These are phyloP conservation scores for Fusarium falciforme DNA, from an alignment of 2,329 filamentous ascomycete genomes.

Conservation along the genomic window DNA sequence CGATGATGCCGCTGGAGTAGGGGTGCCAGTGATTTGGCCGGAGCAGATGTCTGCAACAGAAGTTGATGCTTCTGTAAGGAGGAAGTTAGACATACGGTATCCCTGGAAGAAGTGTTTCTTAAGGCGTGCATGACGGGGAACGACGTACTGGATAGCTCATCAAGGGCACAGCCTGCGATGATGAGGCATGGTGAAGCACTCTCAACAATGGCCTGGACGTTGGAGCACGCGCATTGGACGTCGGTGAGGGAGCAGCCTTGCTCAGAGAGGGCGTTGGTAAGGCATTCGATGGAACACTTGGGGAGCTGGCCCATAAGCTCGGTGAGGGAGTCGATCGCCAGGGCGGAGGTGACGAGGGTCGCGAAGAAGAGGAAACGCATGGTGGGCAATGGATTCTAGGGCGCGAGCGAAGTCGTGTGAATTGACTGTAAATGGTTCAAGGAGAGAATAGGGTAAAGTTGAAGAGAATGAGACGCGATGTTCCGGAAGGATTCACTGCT, in stretches of 20 bases:
- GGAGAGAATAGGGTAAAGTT: neutral
- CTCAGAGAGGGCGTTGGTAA: slow-evolving; percentile 45
- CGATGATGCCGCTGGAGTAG: neutral
- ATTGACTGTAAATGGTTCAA: neutral
- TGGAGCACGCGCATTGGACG: slow-evolving; percentile 53
- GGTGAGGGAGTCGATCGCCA: slow-evolving; percentile 16
- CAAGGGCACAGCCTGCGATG: slow-evolving; percentile 47
- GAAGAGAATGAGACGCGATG: neutral
- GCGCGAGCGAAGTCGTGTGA: neutral
- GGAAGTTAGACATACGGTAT: neutral
- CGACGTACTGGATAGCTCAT: slow-evolving; percentile 51
- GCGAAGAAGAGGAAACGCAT: slow-evolving; percentile 16
- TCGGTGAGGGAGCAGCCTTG: slow-evolving; percentile 51
- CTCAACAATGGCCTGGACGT: slow-evolving; percentile 49
- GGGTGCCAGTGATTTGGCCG: slow-evolving; percentile 1
- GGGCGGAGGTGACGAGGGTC: slow-evolving; percentile 23
- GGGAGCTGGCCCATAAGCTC: slow-evolving; percentile 46
- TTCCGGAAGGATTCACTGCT: neutral
- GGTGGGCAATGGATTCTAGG: neutral
- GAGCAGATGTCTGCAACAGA: slow-evolving; percentile 14
- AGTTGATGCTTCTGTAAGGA: neutral
- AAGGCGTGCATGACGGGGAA: neutral
- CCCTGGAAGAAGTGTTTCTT: neutral
- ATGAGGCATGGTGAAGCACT: slow-evolving; percentile 52
- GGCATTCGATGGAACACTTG: slow-evolving; percentile 53